phyloP scores from a whole-genome alignment of 2,329 filamentous ascomycete genomes.

The Herpomyces periplanetae region DNA sequence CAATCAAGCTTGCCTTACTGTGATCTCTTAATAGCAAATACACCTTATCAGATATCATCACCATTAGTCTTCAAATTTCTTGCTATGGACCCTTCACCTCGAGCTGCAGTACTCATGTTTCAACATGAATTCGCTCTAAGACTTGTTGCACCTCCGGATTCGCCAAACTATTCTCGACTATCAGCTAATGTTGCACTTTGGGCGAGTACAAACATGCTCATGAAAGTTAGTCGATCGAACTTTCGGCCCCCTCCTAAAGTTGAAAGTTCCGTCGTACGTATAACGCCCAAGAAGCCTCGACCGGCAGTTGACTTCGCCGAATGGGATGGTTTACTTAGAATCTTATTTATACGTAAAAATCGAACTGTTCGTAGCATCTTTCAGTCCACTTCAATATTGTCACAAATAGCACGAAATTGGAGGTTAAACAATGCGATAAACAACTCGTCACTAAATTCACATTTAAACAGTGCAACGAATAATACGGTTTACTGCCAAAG shows the following conservation, averaged over 20 bases:
- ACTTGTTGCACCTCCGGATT: slow-evolving; percentile 49
- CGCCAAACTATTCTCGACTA: slow-evolving; percentile 59
- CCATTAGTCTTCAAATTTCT: slow-evolving; percentile 72
- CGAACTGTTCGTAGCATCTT: slow-evolving; percentile 50
- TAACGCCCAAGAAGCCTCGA: slow-evolving; percentile 48
- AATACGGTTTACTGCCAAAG: too few species aligned
- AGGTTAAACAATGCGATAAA: too few species aligned
- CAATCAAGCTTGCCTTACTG: slow-evolving; percentile 30
- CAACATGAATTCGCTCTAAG: slow-evolving; percentile 78
- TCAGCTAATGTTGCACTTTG: slow-evolving; percentile 83
- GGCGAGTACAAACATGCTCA: slow-evolving; percentile 26
- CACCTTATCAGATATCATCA: slow-evolving; percentile 41
- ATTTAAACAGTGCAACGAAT: too few species aligned
- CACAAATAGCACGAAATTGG: too few species aligned
- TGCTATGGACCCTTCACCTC: slow-evolving; percentile 35
- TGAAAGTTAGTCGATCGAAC: slow-evolving; percentile 86
- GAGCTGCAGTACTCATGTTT: slow-evolving; percentile 69
- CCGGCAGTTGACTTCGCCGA: slow-evolving; percentile 75
- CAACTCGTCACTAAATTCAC: too few species aligned
- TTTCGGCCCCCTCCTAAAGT: slow-evolving; percentile 82
- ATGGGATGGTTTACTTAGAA: slow-evolving; percentile 56
- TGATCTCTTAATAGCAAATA: slow-evolving; percentile 49
- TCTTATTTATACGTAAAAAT: slow-evolving; percentile 60
- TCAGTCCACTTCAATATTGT: too few species aligned
- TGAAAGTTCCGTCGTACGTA: slow-evolving; percentile 55